A percentile compares a stretch with the other conserved stretches of the same genome.
phyloP scores from a whole-genome alignment of 176 grass and related monocot species.

The Oryza brachyantha region DNA sequence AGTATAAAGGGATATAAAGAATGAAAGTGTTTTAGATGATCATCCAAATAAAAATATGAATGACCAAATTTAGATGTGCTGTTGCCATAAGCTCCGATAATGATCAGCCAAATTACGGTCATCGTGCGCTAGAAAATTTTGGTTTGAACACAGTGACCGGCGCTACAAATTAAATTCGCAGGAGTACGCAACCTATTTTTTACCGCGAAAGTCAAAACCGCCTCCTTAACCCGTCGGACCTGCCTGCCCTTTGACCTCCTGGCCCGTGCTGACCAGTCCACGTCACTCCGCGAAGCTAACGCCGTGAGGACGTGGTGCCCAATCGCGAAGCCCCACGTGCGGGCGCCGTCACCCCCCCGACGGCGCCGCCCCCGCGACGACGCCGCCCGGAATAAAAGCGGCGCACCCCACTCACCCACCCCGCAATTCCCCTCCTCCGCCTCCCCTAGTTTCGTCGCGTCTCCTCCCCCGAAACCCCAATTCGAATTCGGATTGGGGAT shows the following conservation, averaged over 20 bases:
- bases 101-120: no score
- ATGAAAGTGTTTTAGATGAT: no score
- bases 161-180: neutral
- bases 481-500: slow-evolving; percentile 44
- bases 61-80: no score
- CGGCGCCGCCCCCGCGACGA: slow-evolving; percentile 17
- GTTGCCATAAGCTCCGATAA: no score
- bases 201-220: slow-evolving; percentile 32
- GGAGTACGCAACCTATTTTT: neutral
- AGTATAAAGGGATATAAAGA: no score
- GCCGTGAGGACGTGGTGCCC: slow-evolving; percentile 24
- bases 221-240: neutral
- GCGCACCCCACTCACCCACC: slow-evolving; percentile 35
- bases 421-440: slow-evolving; percentile 7
- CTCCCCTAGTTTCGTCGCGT: slow-evolving; percentile 1
- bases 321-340: slow-evolving; percentile 15
- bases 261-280: slow-evolving; percentile 26
- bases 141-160: neutral
- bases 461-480: slow-evolving; percentile 12
- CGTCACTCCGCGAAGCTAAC: slow-evolving; percentile 24
- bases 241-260: neutral
- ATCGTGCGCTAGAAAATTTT: neutral
- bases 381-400: slow-evolving; percentile 41
- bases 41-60: no score
- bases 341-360: slow-evolving; percentile 14